These are phyloP conservation scores for Astragalus glycyphyllos DNA, from an alignment of 306 rosid species.

Conservation along the genomic window DNA sequence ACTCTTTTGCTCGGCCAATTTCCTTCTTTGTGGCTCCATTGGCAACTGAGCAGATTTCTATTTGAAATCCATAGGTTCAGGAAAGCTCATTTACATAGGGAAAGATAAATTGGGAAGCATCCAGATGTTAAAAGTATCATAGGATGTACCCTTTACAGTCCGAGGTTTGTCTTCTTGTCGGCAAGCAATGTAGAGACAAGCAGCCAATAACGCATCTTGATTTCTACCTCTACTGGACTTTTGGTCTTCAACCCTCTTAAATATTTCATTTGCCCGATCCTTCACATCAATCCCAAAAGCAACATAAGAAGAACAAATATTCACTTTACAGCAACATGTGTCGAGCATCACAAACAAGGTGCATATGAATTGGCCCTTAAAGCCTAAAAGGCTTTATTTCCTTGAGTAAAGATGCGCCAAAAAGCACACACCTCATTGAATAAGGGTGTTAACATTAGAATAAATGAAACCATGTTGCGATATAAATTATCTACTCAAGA, in stretches of 20 bases:
- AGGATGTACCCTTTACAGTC: conserved; percentile 93
- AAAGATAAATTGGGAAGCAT: conserved; percentile 69
- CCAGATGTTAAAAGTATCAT: conserved; percentile 72
- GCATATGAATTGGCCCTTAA: not conserved
- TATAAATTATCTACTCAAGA: not conserved
- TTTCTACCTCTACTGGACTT: conserved; percentile 98
- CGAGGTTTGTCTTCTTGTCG: conserved; percentile 98
- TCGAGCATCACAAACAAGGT: conserved; percentile 4
- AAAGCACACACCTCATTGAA: not conserved
- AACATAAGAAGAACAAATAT: conserved; percentile 32
- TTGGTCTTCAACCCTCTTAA: conserved; percentile 95
- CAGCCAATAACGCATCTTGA: conserved; percentile 98
- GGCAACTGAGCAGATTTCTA: conserved; percentile 98
- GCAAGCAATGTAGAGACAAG: conserved; percentile 99
- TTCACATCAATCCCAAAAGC: conserved; percentile 47
- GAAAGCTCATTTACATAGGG: conserved; percentile 72
- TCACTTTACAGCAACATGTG: conserved; percentile 5
- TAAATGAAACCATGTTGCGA: not conserved
- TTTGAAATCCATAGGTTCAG: conserved; percentile 78
- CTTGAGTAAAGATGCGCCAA: not conserved
- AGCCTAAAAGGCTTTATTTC: not conserved
- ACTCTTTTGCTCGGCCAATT: conserved; percentile 99
- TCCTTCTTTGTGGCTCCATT: conserved; percentile 99
- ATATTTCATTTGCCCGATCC: conserved; percentile 99
- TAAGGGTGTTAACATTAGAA: not conserved